These are phyloP conservation scores for Scytalidium sp. DNA, from an alignment of 2,329 filamentous ascomycete genomes.

Conservation along the genomic window DNA sequence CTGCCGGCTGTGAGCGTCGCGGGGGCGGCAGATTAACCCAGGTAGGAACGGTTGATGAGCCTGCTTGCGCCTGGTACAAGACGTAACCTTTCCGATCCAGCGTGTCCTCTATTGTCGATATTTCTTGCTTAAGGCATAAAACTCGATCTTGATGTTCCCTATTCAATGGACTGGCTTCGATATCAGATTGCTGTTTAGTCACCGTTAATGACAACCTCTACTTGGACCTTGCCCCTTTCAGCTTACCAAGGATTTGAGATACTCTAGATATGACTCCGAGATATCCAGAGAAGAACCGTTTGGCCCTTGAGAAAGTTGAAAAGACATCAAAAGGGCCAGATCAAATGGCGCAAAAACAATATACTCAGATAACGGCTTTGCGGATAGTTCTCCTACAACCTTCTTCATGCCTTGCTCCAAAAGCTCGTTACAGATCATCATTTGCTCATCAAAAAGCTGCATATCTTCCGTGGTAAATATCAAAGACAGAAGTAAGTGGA, in stretches of 20 bases:
- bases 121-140: slow-evolving; percentile 18
- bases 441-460: slow-evolving; percentile 8
- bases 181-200: slow-evolving; percentile 13
- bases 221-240: too few relatives aligned
- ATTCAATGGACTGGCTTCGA: slow-evolving; percentile 16
- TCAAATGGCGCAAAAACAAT: slow-evolving; percentile 16
- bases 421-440: slow-evolving; percentile 8
- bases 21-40: not conserved
- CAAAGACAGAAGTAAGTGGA: slow-evolving; percentile 17
- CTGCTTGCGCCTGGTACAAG: not conserved
- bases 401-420: slow-evolving; percentile 11
- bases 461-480: slow-evolving; percentile 11
- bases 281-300: slow-evolving; percentile 12
- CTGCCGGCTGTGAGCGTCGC: too few relatives aligned
- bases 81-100: slow-evolving; percentile 13
- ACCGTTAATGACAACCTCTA: not conserved
- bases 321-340: slow-evolving; percentile 15
- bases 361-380: slow-evolving; percentile 10
- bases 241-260: slow-evolving; percentile 15
- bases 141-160: slow-evolving; percentile 18
- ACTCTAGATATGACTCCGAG: slow-evolving; percentile 15
- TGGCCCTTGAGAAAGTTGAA: slow-evolving; percentile 12
- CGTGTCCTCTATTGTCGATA: slow-evolving; percentile 16
- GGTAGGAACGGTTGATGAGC: not conserved
- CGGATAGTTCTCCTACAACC: slow-evolving; percentile 6